These are phyloP conservation scores for Fusarium sp. DNA, from an alignment of 2,329 filamentous ascomycete species.

Conservation along the genomic window DNA sequence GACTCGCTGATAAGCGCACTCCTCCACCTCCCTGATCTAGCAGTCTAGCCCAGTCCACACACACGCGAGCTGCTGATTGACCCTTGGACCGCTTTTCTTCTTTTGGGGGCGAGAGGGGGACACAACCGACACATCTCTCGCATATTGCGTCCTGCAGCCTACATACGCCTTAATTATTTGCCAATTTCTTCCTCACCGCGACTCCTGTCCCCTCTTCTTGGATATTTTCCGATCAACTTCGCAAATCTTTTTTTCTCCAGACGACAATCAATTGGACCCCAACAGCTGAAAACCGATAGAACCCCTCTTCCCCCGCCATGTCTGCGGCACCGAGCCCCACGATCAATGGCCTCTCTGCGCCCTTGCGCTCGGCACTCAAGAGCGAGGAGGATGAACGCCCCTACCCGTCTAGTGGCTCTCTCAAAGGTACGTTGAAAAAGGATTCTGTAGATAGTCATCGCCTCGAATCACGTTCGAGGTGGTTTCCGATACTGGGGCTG, in stretches of 20 bases:
- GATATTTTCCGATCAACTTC: neutral
- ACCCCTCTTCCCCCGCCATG: constrained; percentile 37
- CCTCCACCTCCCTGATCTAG: constrained; percentile 17
- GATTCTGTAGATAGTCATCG: neutral
- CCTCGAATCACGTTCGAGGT: neutral
- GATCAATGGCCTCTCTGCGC: constrained; percentile 38
- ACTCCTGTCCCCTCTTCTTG: constrained; percentile 14
- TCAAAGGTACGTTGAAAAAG: constrained; percentile 56
- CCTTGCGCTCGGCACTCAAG: constrained; percentile 59
- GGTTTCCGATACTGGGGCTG: neutral
- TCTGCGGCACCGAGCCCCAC: constrained; percentile 42
- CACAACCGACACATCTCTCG: constrained; percentile 27
- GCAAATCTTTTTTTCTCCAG: neutral
- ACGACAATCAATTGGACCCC: neutral
- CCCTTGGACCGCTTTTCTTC: constrained; percentile 35
- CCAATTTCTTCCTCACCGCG: constrained; percentile 27
- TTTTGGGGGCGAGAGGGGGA: constrained; percentile 30
- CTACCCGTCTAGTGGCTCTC: constrained; percentile 51
- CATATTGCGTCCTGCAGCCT: constrained; percentile 41
- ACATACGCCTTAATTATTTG: constrained; percentile 31
- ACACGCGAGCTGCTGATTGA: constrained; percentile 21
- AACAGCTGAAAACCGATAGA: neutral
- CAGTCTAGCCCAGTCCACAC: constrained; percentile 11
- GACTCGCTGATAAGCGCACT: constrained; percentile 38
- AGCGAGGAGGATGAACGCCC: constrained; percentile 57